Base-by-base conservation (phyloP, 345 rosid genomes). In the Firmiana major region DNA sequence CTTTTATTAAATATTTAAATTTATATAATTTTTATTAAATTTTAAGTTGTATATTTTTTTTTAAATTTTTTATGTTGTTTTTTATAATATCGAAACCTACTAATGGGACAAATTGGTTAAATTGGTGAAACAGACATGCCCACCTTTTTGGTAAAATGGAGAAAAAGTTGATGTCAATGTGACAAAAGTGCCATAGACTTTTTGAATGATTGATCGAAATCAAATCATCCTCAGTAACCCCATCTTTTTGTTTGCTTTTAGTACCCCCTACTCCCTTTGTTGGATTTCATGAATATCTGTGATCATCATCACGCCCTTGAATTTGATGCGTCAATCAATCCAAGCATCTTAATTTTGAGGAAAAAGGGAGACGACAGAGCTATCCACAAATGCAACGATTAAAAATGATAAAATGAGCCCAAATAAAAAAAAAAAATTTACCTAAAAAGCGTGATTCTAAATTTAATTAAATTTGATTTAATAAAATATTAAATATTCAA, bases 101-200 rank as follows among this genome's bases (percentile, higher is more conserved):
- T 59, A 4, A 45, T 15, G 1, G 45, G 24, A 36, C 24, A 64
- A 36, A 17, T 38, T 34, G 54, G 55, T 43, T 9, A 64, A 36
- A 17, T 38, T 34, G 54, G 55, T 43, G 54, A 67, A 67, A 67
- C 42, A 45, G 53, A 45, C 54, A n/a, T 42, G 48, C 15, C 26
- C 7, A 17, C 19, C 54, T 60, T 63, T 78, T 4, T 17, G 64
- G 15, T 63, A 13, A 63, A 63, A 63, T 43, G 81, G 57, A 11
- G 12, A 67, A 54, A 55, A 55, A 17, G 66, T 73, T 40, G 67
- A 5, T 45, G 55, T 73, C 82, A 49, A 80, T 28, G 75, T 45
- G 76, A 75, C 64, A 68, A 75, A 58, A 69, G n/a, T 55, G 34
- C 2, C 6, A 28, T 2, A 0, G n/a, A 34, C 45, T 43, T 63